Base-by-base conservation (phyloP, 2,329 filamentous ascomycete species). In the Tympanopsis confertula region DNA sequence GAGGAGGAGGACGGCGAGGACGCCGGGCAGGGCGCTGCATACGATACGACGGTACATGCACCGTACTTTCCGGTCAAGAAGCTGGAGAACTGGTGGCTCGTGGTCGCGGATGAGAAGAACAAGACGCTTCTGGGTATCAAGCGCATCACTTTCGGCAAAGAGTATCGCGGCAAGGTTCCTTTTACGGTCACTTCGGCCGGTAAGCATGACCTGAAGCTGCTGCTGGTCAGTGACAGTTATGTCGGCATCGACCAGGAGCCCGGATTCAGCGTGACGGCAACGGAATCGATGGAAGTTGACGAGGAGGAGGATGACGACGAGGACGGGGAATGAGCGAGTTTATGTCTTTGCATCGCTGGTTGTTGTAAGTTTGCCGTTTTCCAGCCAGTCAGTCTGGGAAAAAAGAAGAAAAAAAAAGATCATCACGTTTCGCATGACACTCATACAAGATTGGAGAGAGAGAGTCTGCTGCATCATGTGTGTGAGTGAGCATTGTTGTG, bases 81-180 rank as follows among this genome's bases (percentile, higher is more conserved):
- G 71, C 82, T 86, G 66, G 91, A 98, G 69, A 94, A 91, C 55
- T 98, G 88, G 88, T 98, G 91, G 91, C 65, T 98, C 39, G 86
- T 98, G 15, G 86, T 98, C 22, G 89, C 87, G 20, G 88, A 96
- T 49, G 87, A 95, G 63, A 82, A 77, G 56, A 86, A 82, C 30
- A 89, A 86, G 66, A 88, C 72, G 45, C 66, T 98, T 44, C 68
- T 96, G 41, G 88, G 86, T 3, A 94, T 96, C 66, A 98, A 96
- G 71, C 77, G 89, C 48, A 81, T 98, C 42, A 94, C 88, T 1
- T 82, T 98, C 45, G 82, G 79, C 29, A 74, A 74, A 48, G 79
- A 82, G 54, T 62, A 94, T 50, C 82, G 85, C 51, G 73, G 87
- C 40, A 78, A 76, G 53, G 65, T 98, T 44, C 88, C 95, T 61